A percentile compares a stretch with the other conserved stretches of the same genome.
These are phyloP conservation scores for Chionographis japonica DNA, from an alignment of 106 monocot species.

Conservation along the genomic window DNA sequence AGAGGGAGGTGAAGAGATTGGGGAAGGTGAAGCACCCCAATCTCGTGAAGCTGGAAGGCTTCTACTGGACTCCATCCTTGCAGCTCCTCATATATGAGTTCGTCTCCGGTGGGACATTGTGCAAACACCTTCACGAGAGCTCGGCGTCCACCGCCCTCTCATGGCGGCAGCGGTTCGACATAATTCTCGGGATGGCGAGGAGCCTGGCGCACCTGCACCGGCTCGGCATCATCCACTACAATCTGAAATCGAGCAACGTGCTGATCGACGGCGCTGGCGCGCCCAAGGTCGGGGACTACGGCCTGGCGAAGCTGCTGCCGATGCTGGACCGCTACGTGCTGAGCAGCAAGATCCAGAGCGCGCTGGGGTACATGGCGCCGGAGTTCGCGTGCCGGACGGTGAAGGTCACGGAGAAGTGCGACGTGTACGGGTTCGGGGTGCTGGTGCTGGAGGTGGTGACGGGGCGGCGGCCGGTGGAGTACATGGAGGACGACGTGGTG, in stretches of 20 bases:
- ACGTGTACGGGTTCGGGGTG: slow-evolving; percentile 84
- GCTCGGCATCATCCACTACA: slow-evolving; percentile 73
- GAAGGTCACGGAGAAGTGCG: slow-evolving; percentile 87
- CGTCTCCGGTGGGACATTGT: slow-evolving; percentile 70
- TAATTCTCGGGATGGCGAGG: slow-evolving; percentile 68
- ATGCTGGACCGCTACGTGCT: slow-evolving; percentile 83
- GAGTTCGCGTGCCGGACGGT: slow-evolving; percentile 78
- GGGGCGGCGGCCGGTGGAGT: slow-evolving; percentile 80
- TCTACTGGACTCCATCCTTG: slow-evolving; percentile 88
- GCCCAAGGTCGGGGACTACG: slow-evolving; percentile 77
- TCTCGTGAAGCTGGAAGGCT: slow-evolving; percentile 71
- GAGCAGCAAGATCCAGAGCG: slow-evolving; percentile 88
- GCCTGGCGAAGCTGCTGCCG: slow-evolving; percentile 78
- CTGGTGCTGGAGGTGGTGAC: slow-evolving; percentile 66
- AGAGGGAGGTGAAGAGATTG: slow-evolving; percentile 68
- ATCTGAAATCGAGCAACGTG: slow-evolving; percentile 84
- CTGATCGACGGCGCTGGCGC: slow-evolving; percentile 69
- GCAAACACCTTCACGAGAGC: slow-evolving; percentile 72
- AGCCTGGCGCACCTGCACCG: slow-evolving; percentile 66
- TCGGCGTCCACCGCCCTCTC: slow-evolving; percentile 30
- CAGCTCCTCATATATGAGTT: slow-evolving; percentile 94
- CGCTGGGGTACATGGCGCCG: slow-evolving; percentile 95
- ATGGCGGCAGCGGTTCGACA: slow-evolving; percentile 77
- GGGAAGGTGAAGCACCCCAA: slow-evolving; percentile 73
- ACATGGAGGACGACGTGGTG: slow-evolving; percentile 92